A percentile compares a stretch with the other conserved stretches of the same genome.
These are phyloP conservation scores for Hysterangium stoloniferum DNA, from an alignment of 768 basidiomycete species.

Conservation along the genomic window DNA sequence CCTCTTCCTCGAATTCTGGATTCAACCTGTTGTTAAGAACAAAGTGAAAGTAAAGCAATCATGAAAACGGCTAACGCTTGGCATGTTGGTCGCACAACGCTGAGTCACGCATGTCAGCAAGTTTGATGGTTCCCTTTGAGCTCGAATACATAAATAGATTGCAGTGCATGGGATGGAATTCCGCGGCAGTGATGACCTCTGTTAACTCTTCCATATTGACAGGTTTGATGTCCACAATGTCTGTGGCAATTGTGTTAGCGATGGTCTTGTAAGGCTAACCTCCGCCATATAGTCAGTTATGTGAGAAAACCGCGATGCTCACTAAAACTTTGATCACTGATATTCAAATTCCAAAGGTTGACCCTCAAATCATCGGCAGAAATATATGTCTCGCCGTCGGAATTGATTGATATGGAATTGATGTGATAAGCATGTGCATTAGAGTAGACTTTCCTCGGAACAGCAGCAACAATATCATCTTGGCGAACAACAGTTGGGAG, in stretches of 20 bases:
- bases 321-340: conserved; percentile 99
- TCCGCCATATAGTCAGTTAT: background rate
- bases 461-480: conserved; percentile 97
- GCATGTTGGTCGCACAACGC: conserved; percentile 94
- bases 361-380: conserved; percentile 97
- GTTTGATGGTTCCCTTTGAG: conserved; percentile 99
- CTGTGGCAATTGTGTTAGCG: conserved; percentile 33
- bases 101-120: conserved; percentile 98
- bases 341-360: conserved; percentile 98
- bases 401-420: conserved; percentile 99
- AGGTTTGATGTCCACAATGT: conserved; percentile 99
- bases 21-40: conserved; percentile 9
- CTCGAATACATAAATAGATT: conserved; percentile 99
- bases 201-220: conserved; percentile 99
- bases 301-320: conserved; percentile 27
- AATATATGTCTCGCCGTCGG: conserved; percentile 98
- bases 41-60: conserved; percentile 10
- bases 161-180: conserved; percentile 97
- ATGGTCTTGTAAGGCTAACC: background rate
- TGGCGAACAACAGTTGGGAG: conserved; percentile 90
- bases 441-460: conserved; percentile 96
- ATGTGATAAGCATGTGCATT: conserved; percentile 99
- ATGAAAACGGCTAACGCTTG: conserved; percentile 61
- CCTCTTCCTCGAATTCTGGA: conserved; percentile 96
- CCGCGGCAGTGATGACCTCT: conserved; percentile 99